A percentile compares a stretch with the other conserved stretches of the same genome.
Evolutionary conservation across 2,329 filamentous ascomycete species (phyloP).

Genomic region (Hypomyces rosellus): DNA sequence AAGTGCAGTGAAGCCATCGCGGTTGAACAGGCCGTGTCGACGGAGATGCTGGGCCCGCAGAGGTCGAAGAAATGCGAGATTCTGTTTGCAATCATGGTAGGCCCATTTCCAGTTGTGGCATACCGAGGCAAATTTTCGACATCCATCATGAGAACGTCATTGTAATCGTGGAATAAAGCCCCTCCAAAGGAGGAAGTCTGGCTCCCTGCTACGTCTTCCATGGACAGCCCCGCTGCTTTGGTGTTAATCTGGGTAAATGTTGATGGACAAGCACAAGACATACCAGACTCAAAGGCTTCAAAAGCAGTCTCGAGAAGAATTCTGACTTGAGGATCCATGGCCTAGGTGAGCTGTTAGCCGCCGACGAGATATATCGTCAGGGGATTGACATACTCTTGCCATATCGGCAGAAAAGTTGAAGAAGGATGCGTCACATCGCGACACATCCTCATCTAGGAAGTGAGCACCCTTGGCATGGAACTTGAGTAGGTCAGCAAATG

Average conservation of each 20-base stretch:
- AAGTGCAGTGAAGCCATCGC: background rate
- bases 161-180: constrained; percentile 2
- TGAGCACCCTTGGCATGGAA: constrained; percentile 13
- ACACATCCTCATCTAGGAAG: constrained; percentile 31
- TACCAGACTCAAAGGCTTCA: constrained; percentile 6
- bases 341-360: background rate
- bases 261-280: background rate
- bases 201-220: background rate
- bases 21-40: constrained; percentile 8
- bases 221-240: background rate
- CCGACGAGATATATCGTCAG: too few relatives aligned
- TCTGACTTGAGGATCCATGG: constrained; percentile 3
- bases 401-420: constrained; percentile 1
- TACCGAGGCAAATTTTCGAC: constrained; percentile 1
- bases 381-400: background rate
- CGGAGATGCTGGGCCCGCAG: background rate
- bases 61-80: constrained; percentile 8
- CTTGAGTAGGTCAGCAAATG: too few relatives aligned
- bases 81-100: constrained; percentile 4
- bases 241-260: background rate
- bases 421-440: constrained; percentile 11
- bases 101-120: background rate
- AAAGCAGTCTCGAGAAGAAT: constrained; percentile 1
- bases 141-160: constrained; percentile 1
- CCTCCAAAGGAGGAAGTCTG: background rate